Evolutionary conservation across 208 protist genomes (phyloP).

Genomic region (Trichomonas gallinae): DNA sequence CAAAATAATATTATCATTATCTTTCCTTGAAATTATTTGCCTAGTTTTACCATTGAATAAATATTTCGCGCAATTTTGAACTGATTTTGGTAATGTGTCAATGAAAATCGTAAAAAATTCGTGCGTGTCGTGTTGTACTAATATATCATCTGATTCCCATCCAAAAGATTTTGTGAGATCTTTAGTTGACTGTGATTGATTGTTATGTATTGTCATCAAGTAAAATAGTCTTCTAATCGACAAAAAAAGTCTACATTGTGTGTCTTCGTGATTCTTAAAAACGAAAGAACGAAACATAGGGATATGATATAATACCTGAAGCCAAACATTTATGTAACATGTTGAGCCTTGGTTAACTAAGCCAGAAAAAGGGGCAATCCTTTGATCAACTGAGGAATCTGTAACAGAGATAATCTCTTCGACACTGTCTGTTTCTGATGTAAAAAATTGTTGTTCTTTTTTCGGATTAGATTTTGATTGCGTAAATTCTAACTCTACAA

Average conservation of each 20-base stretch:
- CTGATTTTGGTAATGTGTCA: background rate
- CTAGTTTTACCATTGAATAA: background rate
- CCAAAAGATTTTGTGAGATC: background rate
- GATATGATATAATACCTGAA: background rate
- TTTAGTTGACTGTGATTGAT: background rate
- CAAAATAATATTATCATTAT: background rate
- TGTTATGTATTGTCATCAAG: background rate
- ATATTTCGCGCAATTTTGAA: background rate
- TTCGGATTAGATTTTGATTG: background rate
- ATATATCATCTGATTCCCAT: background rate
- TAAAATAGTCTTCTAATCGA: background rate
- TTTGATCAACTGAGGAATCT: too few species aligned
- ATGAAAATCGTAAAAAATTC: background rate
- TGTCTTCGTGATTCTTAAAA: background rate
- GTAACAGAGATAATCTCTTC: background rate
- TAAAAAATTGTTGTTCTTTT: background rate
- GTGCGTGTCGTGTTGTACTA: background rate
- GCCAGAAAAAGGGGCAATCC: background rate
- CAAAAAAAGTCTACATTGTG: background rate
- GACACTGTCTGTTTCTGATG: background rate
- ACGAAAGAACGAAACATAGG: background rate
- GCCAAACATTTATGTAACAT: background rate
- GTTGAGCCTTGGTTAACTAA: background rate
- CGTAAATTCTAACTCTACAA: background rate
- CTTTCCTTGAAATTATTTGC: background rate